Conservation (phyloP, 163 green algal genomes). For the Volvox carteri region DNA sequence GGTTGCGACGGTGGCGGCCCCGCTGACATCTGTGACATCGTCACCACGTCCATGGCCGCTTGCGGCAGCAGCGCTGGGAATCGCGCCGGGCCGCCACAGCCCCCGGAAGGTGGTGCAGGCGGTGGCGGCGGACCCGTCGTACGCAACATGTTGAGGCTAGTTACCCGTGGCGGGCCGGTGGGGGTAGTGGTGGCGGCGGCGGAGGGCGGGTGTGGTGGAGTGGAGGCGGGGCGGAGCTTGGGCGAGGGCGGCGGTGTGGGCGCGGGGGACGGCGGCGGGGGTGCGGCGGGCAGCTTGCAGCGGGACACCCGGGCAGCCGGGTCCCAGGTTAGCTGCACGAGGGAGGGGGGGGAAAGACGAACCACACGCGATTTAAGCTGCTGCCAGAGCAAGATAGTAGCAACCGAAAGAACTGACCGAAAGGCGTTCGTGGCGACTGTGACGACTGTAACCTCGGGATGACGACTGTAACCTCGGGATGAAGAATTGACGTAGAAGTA, state of each 20-base stretch:
- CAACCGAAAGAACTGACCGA: too few relatives aligned
- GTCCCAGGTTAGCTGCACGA: slow-evolving; percentile 35
- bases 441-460: too few relatives aligned
- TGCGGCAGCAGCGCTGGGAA: not conserved
- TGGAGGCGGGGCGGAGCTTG: not conserved
- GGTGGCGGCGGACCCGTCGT: not conserved
- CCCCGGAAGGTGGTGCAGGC: not conserved
- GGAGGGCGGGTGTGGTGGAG: not conserved
- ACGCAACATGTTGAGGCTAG: not conserved
- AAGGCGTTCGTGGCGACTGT: too few relatives aligned
- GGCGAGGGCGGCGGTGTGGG: slow-evolving; percentile 35
- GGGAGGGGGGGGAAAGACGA: not conserved
- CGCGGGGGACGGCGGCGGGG: slow-evolving; percentile 20
- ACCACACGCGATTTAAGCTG: too few relatives aligned
- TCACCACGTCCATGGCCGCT: not conserved
- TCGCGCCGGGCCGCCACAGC: not conserved
- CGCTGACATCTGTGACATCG: too few relatives aligned
- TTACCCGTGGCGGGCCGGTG: not conserved
- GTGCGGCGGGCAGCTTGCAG: slow-evolving; percentile 32
- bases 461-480: too few relatives aligned
- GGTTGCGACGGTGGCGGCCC: not conserved
- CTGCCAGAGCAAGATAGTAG: too few relatives aligned
- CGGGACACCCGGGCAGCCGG: not conserved
- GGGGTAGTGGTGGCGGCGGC: not conserved
- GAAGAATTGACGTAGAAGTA: too few relatives aligned